Evolutionary conservation across 2,329 filamentous ascomycete species (phyloP), one percentile per base, ranked within the genome.

Genomic region (Microdochium nivale): DNA sequence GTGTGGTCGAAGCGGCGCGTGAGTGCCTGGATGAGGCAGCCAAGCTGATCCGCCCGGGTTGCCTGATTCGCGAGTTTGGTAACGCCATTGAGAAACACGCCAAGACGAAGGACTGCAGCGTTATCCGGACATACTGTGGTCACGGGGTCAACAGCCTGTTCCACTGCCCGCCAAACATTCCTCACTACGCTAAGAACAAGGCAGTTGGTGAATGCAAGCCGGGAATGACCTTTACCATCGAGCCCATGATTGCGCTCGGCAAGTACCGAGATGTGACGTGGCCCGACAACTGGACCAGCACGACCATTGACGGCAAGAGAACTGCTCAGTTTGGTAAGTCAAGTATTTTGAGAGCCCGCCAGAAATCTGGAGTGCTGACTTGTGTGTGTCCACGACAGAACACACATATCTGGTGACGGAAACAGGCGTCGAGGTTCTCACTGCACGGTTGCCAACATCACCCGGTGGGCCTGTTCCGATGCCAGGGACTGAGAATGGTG

Each of bases 201-300:
- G 90, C 92, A 0, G 87, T 96, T 1, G 94, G 94, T 48, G 84
- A 88, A 60, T 94, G 91, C 54, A 96, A 96, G 74, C 86, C 89
- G 0, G 94, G 94, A 51, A 96, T 97, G 90, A 96, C 90, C 57
- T 99, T 99, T 64, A 99, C 94, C 0, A 99, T 99, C 55, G 94
- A 99, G 73, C 94, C 94, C 16, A 99, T 99, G 94, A 91, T 99
- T 66, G 90, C 90, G 40, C 70, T 96, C 51, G 94, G 94, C 53
- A 91, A 88, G 55, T 88, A 96, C 70, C 83, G 83, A 56, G 94
- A 99, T 65, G 87, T 94, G 67, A 97, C 90, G 0, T 99, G 94
- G 94, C 94, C 94, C 0, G 94, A 99, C 67, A 90, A 97, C 74
- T 99, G 94, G 94, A 99, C 94, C 1, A 96, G 90, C 69, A 88